These are phyloP conservation scores for Saccharomycopsis schoenii DNA, from an alignment of 805 yeast genomes.

Conservation along the genomic window DNA sequence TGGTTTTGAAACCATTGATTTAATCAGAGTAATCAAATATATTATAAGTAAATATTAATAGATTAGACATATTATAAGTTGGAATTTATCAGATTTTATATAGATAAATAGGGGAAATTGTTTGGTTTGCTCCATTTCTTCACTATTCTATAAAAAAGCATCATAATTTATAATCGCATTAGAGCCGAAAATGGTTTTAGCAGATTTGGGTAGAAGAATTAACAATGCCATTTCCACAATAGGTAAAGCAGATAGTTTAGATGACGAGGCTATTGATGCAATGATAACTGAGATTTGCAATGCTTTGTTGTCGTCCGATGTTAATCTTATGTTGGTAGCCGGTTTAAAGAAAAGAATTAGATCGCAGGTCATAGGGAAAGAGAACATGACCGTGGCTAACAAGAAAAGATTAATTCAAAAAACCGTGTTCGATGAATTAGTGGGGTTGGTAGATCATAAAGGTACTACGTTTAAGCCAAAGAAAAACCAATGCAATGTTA, in stretches of 20 bases:
- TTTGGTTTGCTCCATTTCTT: too few species aligned
- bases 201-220: constrained; percentile 66
- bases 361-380: constrained; percentile 40
- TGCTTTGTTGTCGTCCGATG: constrained; percentile 91
- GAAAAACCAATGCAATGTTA: constrained; percentile 67
- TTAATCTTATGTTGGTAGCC: constrained; percentile 76
- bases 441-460: constrained; percentile 69
- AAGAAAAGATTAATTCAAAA: constrained; percentile 78
- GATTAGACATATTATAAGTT: background rate
- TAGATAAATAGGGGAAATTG: background rate
- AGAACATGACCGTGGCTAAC: constrained; percentile 47
- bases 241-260: constrained; percentile 48
- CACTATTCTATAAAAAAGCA: too few species aligned
- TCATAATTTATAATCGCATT: background rate
- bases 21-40: too few species aligned
- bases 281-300: constrained; percentile 84
- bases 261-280: constrained; percentile 48
- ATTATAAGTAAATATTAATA: too few species aligned
- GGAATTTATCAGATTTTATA: background rate
- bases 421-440: constrained; percentile 88
- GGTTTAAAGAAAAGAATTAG: constrained; percentile 64
- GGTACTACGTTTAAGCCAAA: constrained; percentile 66
- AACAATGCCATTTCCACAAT: constrained; percentile 63
- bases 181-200: constrained; percentile 26
- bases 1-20: background rate